Percentiles rank a stretch among this genome's conserved stretches.
phyloP scores from a whole-genome alignment of 176 grass and related monocot genomes.

The Carex littledalei region DNA sequence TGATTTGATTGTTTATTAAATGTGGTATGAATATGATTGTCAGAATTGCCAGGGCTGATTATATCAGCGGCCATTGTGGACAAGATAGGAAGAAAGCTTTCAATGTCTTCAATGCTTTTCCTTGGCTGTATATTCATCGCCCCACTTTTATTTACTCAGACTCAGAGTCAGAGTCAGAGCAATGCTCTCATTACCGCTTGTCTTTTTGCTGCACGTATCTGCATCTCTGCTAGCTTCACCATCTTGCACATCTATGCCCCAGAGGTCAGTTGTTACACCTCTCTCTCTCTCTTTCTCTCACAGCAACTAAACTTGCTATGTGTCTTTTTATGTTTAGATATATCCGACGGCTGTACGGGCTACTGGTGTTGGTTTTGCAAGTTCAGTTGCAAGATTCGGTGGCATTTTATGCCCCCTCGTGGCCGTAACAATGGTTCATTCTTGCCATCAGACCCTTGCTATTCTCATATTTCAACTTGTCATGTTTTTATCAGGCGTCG shows the following conservation, averaged over 20 bases:
- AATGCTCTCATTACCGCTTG: constrained; percentile 51
- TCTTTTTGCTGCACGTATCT: constrained; percentile 63
- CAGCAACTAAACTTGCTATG: not conserved
- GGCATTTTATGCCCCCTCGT: constrained; percentile 82
- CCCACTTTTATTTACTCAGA: constrained; percentile 55
- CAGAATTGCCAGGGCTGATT: constrained; percentile 60
- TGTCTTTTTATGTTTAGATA: constrained; percentile 38
- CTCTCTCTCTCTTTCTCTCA: not conserved
- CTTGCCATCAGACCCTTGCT: constrained; percentile 58
- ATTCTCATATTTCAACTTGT: constrained; percentile 59
- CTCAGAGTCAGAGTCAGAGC: not conserved
- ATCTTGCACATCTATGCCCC: constrained; percentile 78
- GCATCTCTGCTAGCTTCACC: constrained; percentile 71
- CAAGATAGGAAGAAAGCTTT: constrained; percentile 78
- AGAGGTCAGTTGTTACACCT: constrained; percentile 41
- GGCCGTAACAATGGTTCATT: constrained; percentile 66
- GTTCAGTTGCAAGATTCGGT: constrained; percentile 67
- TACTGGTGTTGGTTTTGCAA: constrained; percentile 63
- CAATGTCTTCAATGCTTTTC: constrained; percentile 64
- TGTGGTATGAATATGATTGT: not conserved
- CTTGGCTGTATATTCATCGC: constrained; percentile 61
- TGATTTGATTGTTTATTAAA: too few species aligned
- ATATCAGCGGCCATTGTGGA: constrained; percentile 76
- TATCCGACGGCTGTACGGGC: constrained; percentile 83
- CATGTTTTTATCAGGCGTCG: constrained; percentile 49